These are phyloP conservation scores for Ceratocystis eucalypticola DNA, from an alignment of 2,329 filamentous ascomycete species.

Conservation along the genomic window DNA sequence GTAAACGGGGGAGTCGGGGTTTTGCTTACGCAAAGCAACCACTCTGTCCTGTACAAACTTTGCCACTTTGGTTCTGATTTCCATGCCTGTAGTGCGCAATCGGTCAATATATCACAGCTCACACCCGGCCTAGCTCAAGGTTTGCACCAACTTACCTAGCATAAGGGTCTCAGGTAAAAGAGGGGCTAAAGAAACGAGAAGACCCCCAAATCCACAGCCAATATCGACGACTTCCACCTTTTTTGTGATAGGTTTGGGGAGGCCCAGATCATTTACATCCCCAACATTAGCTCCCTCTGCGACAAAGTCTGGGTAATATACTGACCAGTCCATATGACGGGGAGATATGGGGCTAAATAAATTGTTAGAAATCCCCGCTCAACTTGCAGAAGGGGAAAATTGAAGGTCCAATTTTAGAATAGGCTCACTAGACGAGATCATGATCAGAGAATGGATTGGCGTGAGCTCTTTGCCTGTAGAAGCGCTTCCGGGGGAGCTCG, in stretches of 20 bases:
- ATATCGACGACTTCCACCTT: conserved; percentile 89
- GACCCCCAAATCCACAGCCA: conserved; percentile 87
- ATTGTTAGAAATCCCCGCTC: conserved; percentile 13
- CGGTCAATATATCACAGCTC: background rate
- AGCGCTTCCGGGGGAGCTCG: conserved; percentile 79
- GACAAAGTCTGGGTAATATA: conserved; percentile 65
- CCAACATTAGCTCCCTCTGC: conserved; percentile 24
- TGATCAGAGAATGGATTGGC: conserved; percentile 98
- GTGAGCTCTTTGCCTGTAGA: conserved; percentile 90
- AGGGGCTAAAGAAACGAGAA: conserved; percentile 74
- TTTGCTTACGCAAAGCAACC: conserved; percentile 60
- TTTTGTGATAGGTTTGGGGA: conserved; percentile 28
- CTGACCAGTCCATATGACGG: conserved; percentile 79
- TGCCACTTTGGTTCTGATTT: conserved; percentile 82
- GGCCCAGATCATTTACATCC: conserved; percentile 11
- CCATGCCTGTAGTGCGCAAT: conserved; percentile 48
- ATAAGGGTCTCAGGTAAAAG: conserved; percentile 69
- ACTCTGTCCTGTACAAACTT: conserved; percentile 85
- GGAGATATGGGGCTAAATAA: conserved; percentile 57
- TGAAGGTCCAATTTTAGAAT: background rate
- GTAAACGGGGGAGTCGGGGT: conserved; percentile 42
- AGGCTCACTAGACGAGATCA: conserved; percentile 65
- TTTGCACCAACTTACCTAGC: conserved; percentile 46
- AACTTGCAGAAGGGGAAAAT: background rate
- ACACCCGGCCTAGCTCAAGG: background rate